Evolutionary conservation across 306 rosid species (phyloP), one percentile per base, ranked within the genome.

Genomic region (Prunus armeniaca): DNA sequence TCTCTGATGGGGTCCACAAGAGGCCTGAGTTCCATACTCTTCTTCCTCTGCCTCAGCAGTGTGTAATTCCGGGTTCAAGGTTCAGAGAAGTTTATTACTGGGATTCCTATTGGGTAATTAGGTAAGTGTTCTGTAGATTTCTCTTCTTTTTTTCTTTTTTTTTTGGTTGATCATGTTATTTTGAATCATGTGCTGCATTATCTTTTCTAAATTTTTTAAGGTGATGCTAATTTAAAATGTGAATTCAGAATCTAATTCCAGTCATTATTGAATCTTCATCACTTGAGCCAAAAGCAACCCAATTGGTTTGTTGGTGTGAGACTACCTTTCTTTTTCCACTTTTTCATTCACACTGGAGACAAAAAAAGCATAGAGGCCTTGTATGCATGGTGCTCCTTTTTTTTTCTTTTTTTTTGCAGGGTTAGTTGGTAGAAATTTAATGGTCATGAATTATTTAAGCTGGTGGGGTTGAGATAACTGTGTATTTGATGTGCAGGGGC

Each of bases 31-130:
- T 80, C 7, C 91, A 89, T 78, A 92, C 99, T 24, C 75, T 92
- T 72, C 90, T 92, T 69, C 97, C 99, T 69, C 85, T 95, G 54
- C 86, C 88, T 0, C 43, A 22, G 71, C 75, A 81, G 7, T 50
- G 67, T 30, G 67, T 92, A 3, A 78, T 95, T 88, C 97, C 97
- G 0, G 99, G 99, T 5, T 91, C 97, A 0, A 78, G 97, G 25
- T 95, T 95, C 70, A 87, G 88, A 18, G 99, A 95, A 87, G 86
- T 89, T 65, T 95, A 95, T 78, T 95, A 95, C 43, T 95, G 99
- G 99, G 97, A 95, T 84, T 90, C 99, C 15, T 95, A 92, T 68
- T 95, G 99, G 99, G 87, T 89, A 0, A 90, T 92, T 49, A 88
- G 97, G 99, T 90, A 67, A 50, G 65, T 75, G 78, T 30, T 41